These are phyloP conservation scores for Gilbertella persicaria DNA, from an alignment of 371 early-diverging fungal genomes.

Conservation along the genomic window DNA sequence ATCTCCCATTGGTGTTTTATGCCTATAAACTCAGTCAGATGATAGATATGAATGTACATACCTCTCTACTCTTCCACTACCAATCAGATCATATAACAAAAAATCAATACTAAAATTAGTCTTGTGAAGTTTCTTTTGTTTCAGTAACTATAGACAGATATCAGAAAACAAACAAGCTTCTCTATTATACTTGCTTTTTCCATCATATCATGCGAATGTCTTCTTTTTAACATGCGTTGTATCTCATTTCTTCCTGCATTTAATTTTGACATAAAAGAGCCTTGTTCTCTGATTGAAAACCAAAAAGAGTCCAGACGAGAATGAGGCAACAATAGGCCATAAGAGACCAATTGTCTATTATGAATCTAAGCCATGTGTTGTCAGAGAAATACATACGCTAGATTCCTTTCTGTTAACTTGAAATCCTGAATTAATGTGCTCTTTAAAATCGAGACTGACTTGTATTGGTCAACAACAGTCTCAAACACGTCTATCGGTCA, in stretches of 20 bases:
- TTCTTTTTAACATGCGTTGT: slow-evolving; percentile 17
- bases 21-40: neutral
- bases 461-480: too few relatives aligned
- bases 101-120: slow-evolving; percentile 19
- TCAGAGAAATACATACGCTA: neutral
- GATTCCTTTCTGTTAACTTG: neutral
- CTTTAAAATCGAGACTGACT: slow-evolving; percentile 9
- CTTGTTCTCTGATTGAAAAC: slow-evolving; percentile 25
- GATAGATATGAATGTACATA: neutral
- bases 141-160: slow-evolving; percentile 16
- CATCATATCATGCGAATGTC: slow-evolving; percentile 26
- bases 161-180: neutral
- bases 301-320: slow-evolving; percentile 13
- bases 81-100: slow-evolving; percentile 28
- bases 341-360: slow-evolving; percentile 16
- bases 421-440: slow-evolving; percentile 1
- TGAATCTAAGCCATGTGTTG: neutral
- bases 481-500: too few relatives aligned
- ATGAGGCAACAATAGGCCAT: slow-evolving; percentile 20
- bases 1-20: slow-evolving; percentile 2
- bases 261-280: slow-evolving; percentile 23
- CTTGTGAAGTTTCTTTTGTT: slow-evolving; percentile 21
- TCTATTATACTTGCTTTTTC: slow-evolving; percentile 14
- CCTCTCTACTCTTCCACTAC: slow-evolving; percentile 31
- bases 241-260: slow-evolving; percentile 20